Conservation (phyloP, 139 green algal species). For the Haematococcus lacustris region DNA sequence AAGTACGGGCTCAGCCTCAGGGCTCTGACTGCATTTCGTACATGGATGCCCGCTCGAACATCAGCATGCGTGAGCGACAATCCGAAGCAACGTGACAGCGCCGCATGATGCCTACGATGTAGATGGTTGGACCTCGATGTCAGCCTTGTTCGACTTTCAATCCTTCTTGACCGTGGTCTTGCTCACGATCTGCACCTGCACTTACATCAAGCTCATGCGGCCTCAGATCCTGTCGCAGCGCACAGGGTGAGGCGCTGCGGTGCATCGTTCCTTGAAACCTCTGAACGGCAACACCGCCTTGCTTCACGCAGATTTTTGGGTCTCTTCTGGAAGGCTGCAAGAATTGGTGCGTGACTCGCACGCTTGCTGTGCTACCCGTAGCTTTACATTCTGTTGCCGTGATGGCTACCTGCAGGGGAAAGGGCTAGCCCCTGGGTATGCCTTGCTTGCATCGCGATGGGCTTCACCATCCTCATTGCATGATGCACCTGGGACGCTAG, state of each 20-base stretch:
- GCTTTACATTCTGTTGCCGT: neutral
- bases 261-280: neutral
- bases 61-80: neutral
- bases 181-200: conserved; percentile 93
- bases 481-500: too few relatives aligned
- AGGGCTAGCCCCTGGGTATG: conserved; percentile 17
- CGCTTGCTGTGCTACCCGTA: neutral
- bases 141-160: conserved; percentile 90
- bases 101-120: too few relatives aligned
- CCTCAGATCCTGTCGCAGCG: conserved; percentile 54
- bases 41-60: neutral
- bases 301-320: conserved; percentile 61
- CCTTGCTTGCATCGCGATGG: conserved; percentile 21
- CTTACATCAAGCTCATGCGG: conserved; percentile 84
- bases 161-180: conserved; percentile 87
- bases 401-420: conserved; percentile 9
- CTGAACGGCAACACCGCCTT: neutral
- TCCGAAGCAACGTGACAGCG: neutral
- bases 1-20: neutral
- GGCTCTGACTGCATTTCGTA: neutral
- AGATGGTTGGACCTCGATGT: conserved; percentile 43
- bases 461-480: conserved; percentile 16
- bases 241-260: conserved; percentile 51
- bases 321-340: conserved; percentile 83
- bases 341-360: conserved; percentile 48